Conservation (phyloP, 495 filamentous ascomycete species). For the Annulohypoxylon bovei region DNA sequence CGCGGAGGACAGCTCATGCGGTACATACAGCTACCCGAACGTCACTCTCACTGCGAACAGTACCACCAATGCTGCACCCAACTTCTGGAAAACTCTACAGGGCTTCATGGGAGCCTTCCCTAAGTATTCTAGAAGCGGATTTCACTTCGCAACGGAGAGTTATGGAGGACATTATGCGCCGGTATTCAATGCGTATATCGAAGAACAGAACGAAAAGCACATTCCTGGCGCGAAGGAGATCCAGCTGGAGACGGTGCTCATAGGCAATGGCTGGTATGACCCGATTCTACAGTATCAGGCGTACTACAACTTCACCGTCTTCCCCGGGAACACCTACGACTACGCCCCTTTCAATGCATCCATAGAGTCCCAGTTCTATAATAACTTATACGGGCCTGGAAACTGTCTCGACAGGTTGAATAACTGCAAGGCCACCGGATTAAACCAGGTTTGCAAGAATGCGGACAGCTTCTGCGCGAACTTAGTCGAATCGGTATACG, state of each 20-base stretch:
- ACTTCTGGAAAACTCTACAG: conserved; percentile 68
- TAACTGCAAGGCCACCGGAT: conserved; percentile 54
- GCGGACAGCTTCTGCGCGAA: conserved; percentile 65
- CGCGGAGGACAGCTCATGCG: conserved; percentile 57
- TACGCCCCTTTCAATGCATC: conserved; percentile 62
- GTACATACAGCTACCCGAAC: conserved; percentile 65
- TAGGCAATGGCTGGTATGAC: conserved; percentile 61
- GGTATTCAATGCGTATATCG: conserved; percentile 70
- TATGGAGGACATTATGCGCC: conserved; percentile 78
- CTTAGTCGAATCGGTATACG: conserved; percentile 64
- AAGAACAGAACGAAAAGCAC: conserved; percentile 70
- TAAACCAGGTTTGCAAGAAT: conserved; percentile 39
- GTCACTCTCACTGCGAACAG: conserved; percentile 62
- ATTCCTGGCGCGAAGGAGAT: conserved; percentile 61
- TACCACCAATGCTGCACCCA: conserved; percentile 64
- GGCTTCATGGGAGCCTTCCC: conserved; percentile 73
- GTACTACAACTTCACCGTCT: conserved; percentile 70
- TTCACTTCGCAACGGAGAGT: conserved; percentile 68
- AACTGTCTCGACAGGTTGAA: conserved; percentile 70
- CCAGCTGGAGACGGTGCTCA: conserved; percentile 64
- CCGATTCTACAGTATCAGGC: conserved; percentile 69
- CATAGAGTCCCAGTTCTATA: conserved; percentile 62
- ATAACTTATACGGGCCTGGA: conserved; percentile 67
- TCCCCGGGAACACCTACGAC: conserved; percentile 68
- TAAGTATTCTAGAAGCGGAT: conserved; percentile 63